Evolutionary conservation across 805 yeast species (phyloP), one percentile per base, ranked within the genome.

Genomic region (Hanseniaspora mollemarum): DNA sequence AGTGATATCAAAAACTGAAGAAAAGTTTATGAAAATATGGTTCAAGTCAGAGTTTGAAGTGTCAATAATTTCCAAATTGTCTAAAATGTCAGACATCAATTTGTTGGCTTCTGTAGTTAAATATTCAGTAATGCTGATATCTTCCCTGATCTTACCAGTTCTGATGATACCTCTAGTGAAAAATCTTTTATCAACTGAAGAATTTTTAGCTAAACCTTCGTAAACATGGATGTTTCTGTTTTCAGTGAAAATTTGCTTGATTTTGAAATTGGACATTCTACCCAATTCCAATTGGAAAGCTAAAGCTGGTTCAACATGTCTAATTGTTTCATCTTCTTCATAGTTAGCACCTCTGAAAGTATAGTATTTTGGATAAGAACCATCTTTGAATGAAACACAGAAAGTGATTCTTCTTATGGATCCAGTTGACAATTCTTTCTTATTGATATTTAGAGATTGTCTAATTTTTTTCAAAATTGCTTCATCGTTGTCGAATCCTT

Each of bases 241-340:
- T 67, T 88, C 96, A 53, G 96, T 85, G 72, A 85, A 84, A 51
- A 90, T 85, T 48, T 96, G 97, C 66, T 83, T 87, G 69, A 90
- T 86, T 71, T 86, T 81, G 71, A 92, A 92, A 72, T 92, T 94
- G 41, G 94, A 86, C 69, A 92, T 75, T 71, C 97, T 81, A 61
- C 86, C 90, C 56, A 92, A 75, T 70, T 92, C 99, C 58, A 92
- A 76, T 72, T 92, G 98, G 83, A 80, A 92, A 48, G 98, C 97
- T 61, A 90, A 74, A 38, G 97, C 96, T 22, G 99, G 99, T 68
- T 92, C 97, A 59, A 92, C 87, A 66, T 92, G 96, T 72, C 99
- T 87, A 65, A 92, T 84, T 19, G 88, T 88, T 68, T 81, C 79
- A 71, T 92, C 95, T 71, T 92, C 99, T 32, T 60, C 61, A 64